A percentile compares a stretch with the other conserved stretches of the same genome.
Conservation (phyloP, 1,139 yeast genomes). For the Kodamaea suecica region DNA sequence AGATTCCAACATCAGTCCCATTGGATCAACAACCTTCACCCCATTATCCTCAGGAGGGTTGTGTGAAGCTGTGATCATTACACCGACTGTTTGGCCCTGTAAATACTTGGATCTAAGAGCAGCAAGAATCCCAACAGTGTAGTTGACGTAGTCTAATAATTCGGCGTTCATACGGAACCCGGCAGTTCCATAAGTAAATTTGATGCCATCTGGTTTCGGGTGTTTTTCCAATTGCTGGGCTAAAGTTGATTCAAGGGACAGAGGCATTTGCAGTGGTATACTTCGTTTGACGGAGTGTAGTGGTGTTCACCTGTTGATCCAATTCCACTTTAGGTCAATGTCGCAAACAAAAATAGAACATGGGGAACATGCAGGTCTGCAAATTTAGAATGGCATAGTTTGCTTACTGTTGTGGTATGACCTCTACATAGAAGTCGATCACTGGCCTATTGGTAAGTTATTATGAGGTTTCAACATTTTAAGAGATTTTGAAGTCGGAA, state of each 20-base stretch:
- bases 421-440: no score
- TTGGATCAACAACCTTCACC: conserved; percentile 91
- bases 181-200: conserved; percentile 85
- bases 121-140: conserved; percentile 81
- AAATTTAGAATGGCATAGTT: no score
- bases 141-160: conserved; percentile 76
- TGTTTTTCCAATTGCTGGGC: conserved; percentile 16
- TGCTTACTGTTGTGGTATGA: no score
- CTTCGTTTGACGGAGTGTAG: no score
- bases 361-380: no score
- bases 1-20: conserved; percentile 86
- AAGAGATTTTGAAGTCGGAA: no score
- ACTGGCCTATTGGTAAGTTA: no score
- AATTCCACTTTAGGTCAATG: no score
- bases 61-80: conserved; percentile 96
- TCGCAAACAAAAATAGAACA: conserved; percentile 2
- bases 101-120: conserved; percentile 71
- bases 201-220: conserved; percentile 45
- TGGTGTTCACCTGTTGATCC: no score
- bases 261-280: no score
- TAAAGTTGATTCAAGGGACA: conserved; percentile 13
- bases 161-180: conserved; percentile 85
- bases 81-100: conserved; percentile 70
- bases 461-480: no score
- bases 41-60: conserved; percentile 95